A percentile compares a stretch with the other conserved stretches of the same genome.
phyloP scores from a whole-genome alignment of 495 filamentous ascomycete genomes.

The Aspergillus ostianus region DNA sequence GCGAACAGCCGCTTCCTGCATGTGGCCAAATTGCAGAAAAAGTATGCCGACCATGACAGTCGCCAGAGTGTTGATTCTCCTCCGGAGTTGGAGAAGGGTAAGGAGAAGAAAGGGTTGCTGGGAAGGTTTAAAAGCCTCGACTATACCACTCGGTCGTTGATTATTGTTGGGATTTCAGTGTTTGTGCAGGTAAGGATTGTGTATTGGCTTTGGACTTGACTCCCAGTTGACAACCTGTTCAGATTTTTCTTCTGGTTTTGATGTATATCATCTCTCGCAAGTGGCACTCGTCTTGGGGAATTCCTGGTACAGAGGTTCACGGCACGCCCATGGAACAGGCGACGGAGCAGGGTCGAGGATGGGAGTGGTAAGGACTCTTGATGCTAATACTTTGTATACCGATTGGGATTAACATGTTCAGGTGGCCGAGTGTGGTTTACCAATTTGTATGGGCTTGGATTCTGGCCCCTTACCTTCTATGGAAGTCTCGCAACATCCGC shows the following conservation, averaged over 20 bases:
- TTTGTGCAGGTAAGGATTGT: constrained; percentile 24
- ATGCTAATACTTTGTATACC: constrained; percentile 11
- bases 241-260: constrained; percentile 58
- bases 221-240: constrained; percentile 8
- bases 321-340: constrained; percentile 38
- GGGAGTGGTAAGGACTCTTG: constrained; percentile 56
- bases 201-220: not conserved
- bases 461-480: constrained; percentile 48
- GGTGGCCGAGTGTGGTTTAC: constrained; percentile 61
- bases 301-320: constrained; percentile 43
- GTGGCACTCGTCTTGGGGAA: constrained; percentile 59
- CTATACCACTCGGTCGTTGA: constrained; percentile 28
- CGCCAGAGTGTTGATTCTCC: not conserved
- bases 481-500: constrained; percentile 49
- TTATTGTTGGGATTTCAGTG: constrained; percentile 30
- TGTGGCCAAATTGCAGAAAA: constrained; percentile 49
- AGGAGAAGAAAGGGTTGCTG: constrained; percentile 20
- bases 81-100: constrained; percentile 8
- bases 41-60: constrained; percentile 25
- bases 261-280: constrained; percentile 66
- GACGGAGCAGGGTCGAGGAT: constrained; percentile 48
- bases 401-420: constrained; percentile 6
- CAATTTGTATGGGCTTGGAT: constrained; percentile 65
- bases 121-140: constrained; percentile 27
- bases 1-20: constrained; percentile 65